Evolutionary conservation across 1,139 yeast species (phyloP).

Genomic region (Debaryomyces fabryi): DNA sequence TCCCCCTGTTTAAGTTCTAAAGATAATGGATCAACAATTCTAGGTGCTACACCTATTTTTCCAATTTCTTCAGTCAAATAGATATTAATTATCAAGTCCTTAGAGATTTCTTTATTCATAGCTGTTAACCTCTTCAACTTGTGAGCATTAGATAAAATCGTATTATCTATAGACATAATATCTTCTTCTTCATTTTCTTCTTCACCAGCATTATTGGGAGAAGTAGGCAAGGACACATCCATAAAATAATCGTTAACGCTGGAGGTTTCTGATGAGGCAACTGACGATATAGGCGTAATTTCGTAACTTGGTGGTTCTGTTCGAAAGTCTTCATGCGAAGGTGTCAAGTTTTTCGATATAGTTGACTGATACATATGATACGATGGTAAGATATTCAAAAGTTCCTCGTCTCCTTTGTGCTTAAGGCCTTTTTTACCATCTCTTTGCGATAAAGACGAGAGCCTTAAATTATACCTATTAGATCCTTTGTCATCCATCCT

Average conservation of each 20-base stretch:
- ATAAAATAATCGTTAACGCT: slow-evolving; percentile 24
- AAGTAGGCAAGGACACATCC: slow-evolving; percentile 21
- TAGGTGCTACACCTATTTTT: slow-evolving; percentile 32
- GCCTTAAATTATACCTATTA: slow-evolving; percentile 21
- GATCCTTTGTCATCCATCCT: slow-evolving; percentile 10
- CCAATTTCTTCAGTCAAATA: slow-evolving; percentile 36
- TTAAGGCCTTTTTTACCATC: slow-evolving; percentile 3
- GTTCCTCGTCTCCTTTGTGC: slow-evolving; percentile 27
- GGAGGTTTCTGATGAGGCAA: slow-evolving; percentile 14
- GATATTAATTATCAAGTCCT: slow-evolving; percentile 30
- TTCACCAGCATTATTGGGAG: slow-evolving; percentile 18
- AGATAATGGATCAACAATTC: slow-evolving; percentile 30
- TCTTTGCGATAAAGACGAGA: slow-evolving; percentile 16
- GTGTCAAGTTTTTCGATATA: slow-evolving; percentile 39
- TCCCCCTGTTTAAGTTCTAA: slow-evolving; percentile 44
- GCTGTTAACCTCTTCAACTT: slow-evolving; percentile 36
- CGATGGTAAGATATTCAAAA: slow-evolving; percentile 45
- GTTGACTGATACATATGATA: slow-evolving; percentile 47
- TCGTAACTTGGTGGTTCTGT: slow-evolving; percentile 43
- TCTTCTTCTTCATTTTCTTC: slow-evolving; percentile 13
- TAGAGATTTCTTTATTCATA: slow-evolving; percentile 32
- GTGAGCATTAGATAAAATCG: slow-evolving; percentile 40
- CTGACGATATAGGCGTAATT: slow-evolving; percentile 26
- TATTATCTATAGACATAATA: slow-evolving; percentile 27
- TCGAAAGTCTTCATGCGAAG: slow-evolving; percentile 35